A percentile compares a stretch with the other conserved stretches of the same genome.
Conservation (phyloP, 2,329 filamentous ascomycete genomes). For the Cercospora zeina region DNA sequence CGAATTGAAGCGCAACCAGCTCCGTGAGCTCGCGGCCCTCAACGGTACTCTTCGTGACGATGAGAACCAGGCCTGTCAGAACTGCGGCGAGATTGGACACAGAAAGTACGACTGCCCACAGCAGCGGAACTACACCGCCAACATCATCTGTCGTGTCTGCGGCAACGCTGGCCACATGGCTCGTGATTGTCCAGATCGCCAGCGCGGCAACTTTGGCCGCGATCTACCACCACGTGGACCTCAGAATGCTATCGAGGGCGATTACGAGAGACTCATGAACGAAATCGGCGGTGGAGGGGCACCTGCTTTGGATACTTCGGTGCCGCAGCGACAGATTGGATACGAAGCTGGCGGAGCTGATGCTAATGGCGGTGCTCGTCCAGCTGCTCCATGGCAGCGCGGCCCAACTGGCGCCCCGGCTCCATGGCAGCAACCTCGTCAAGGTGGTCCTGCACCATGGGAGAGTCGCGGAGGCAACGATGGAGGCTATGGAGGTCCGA, state of each 20-base stretch:
- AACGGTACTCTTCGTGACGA: constrained; percentile 99
- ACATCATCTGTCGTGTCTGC: constrained; percentile 97
- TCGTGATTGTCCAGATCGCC: constrained; percentile 91
- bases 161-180: constrained; percentile 98
- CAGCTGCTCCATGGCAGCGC: constrained; percentile 36
- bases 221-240: constrained; percentile 60
- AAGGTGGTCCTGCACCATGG: constrained; percentile 43
- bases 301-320: constrained; percentile 48
- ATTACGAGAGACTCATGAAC: constrained; percentile 99
- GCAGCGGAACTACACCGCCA: constrained; percentile 97
- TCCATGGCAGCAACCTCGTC: constrained; percentile 41
- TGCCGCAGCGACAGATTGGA: constrained; percentile 78
- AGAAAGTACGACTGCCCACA: constrained; percentile 98
- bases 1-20: constrained; percentile 97
- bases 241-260: constrained; percentile 77
- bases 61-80: constrained; percentile 98
- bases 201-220: constrained; percentile 87
- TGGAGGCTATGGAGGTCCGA: constrained; percentile 29
- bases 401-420: constrained; percentile 38
- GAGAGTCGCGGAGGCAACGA: constrained; percentile 31
- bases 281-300: constrained; percentile 70
- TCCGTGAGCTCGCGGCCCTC: constrained; percentile 93
- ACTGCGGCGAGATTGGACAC: constrained; percentile 97
- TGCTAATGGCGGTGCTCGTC: constrained; percentile 59
- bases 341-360: constrained; percentile 69